Evolutionary conservation across 352 stramenopile genomes (phyloP).

Genomic region (Pythium aphanidermatum): DNA sequence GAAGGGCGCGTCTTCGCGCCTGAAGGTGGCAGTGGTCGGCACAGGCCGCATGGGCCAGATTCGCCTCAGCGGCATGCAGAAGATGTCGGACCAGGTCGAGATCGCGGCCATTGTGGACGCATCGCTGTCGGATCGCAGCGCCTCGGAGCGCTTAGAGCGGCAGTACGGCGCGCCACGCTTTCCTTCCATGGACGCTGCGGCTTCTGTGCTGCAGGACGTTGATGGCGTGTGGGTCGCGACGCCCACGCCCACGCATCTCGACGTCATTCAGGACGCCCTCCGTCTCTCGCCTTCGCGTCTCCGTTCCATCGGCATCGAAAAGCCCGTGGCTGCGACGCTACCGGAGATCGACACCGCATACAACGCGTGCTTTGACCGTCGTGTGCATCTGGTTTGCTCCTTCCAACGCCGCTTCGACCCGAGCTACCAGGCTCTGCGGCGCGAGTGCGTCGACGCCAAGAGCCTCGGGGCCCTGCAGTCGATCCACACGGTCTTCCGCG

Average conservation of each 20-base stretch:
- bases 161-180: slow-evolving; percentile 45
- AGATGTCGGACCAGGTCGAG: slow-evolving; percentile 32
- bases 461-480: slow-evolving; percentile 63
- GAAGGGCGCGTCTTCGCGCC: neutral
- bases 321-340: slow-evolving; percentile 53
- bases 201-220: slow-evolving; percentile 17
- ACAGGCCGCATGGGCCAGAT: slow-evolving; percentile 74
- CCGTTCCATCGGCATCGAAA: slow-evolving; percentile 62
- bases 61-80: slow-evolving; percentile 51
- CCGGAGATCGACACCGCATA: slow-evolving; percentile 62
- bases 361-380: slow-evolving; percentile 31
- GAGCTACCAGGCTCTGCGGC: slow-evolving; percentile 67
- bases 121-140: slow-evolving; percentile 16
- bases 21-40: slow-evolving; percentile 62
- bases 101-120: slow-evolving; percentile 63
- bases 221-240: slow-evolving; percentile 74
- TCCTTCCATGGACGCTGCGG: slow-evolving; percentile 26
- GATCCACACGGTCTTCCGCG: slow-evolving; percentile 86
- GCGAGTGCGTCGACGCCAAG: slow-evolving; percentile 36
- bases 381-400: slow-evolving; percentile 80
- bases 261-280: slow-evolving; percentile 31
- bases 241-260: slow-evolving; percentile 60
- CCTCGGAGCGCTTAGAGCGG: slow-evolving; percentile 22
- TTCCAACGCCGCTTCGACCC: slow-evolving; percentile 91
- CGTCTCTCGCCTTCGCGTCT: slow-evolving; percentile 13